phyloP scores from a whole-genome alignment of 2,329 filamentous ascomycete species.

The Coniella vitis region DNA sequence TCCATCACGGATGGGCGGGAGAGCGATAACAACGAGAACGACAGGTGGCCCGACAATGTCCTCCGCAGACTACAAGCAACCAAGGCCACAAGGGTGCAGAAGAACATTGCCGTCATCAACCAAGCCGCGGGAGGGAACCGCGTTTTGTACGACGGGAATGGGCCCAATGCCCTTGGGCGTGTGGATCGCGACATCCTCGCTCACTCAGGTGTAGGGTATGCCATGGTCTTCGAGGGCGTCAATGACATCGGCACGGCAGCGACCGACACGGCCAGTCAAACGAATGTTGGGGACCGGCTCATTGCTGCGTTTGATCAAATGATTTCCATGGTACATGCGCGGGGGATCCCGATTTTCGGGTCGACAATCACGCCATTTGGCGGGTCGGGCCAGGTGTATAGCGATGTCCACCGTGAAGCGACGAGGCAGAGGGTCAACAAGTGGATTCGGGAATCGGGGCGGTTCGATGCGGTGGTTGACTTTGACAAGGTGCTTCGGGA shows the following conservation, averaged over 20 bases:
- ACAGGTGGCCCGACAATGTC: constrained; percentile 39
- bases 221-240: constrained; percentile 55
- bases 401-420: constrained; percentile 41
- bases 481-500: constrained; percentile 52
- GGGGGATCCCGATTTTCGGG: constrained; percentile 47
- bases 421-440: constrained; percentile 49
- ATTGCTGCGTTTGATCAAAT: constrained; percentile 52
- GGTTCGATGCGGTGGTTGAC: constrained; percentile 56
- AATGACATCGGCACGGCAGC: constrained; percentile 55
- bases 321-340: constrained; percentile 42
- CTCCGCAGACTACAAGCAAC: constrained; percentile 33
- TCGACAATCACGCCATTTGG: constrained; percentile 42
- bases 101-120: constrained; percentile 45
- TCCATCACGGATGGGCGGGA: constrained; percentile 60
- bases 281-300: constrained; percentile 37
- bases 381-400: constrained; percentile 44
- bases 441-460: constrained; percentile 48
- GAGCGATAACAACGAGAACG: constrained; percentile 51
- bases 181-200: constrained; percentile 55
- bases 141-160: constrained; percentile 51
- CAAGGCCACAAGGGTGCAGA: constrained; percentile 22
- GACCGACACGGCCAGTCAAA: constrained; percentile 35
- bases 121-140: constrained; percentile 59
- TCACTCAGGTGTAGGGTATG: constrained; percentile 46
- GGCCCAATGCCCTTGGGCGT: constrained; percentile 49